Evolutionary conservation across 73 alveolate species (phyloP), one percentile per base, ranked within the genome.

Genomic region (Effrenium voratum): DNA sequence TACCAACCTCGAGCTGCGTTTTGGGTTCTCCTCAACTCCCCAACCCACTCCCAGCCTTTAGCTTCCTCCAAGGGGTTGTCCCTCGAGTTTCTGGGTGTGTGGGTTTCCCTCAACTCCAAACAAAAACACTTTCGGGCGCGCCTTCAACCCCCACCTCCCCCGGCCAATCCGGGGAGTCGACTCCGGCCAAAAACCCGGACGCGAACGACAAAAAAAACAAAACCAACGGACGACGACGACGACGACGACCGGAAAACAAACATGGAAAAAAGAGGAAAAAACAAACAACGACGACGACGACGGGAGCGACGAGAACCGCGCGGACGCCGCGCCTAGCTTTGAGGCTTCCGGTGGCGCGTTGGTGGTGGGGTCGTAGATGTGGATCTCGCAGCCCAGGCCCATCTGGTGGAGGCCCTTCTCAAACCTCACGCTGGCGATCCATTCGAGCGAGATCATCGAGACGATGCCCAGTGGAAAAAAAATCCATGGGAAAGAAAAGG

Each of bases 341-440:
- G 15, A 2, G 40, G 87, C 88, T 46, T 90, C 87, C 41, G 52
- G 55, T 40, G 97, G 97, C 43, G 52, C 97, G 26, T 30, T 5
- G 4, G 47, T n/a, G 34, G 97, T 90, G 30, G 97, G 97, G 75
- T 90, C 97, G 55, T 40, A 90, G 97, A 90, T 90, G 97, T 90
- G 97, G 49, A 90, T 76, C 66, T 90, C 97, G 38, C 97, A 90
- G 87, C 34, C 16, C 40, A 45, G 40, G 36, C 97, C 97, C 88
- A 90, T 55, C 57, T 90, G 68, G 50, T 90, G 75, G 57, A 90
- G 34, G 75, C 97, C 97, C 73, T 22, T 16, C 75, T 90, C 97
- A 24, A 90, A 90, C 97, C 97, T 90, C n/a, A n/a, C n/a, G n/a
- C n/a, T n/a, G n/a, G n/a, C n/a, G n/a, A n/a, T n/a, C n/a, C n/a